Conservation (phyloP, 2,329 filamentous ascomycete species). For the Fusarium humuli region DNA sequence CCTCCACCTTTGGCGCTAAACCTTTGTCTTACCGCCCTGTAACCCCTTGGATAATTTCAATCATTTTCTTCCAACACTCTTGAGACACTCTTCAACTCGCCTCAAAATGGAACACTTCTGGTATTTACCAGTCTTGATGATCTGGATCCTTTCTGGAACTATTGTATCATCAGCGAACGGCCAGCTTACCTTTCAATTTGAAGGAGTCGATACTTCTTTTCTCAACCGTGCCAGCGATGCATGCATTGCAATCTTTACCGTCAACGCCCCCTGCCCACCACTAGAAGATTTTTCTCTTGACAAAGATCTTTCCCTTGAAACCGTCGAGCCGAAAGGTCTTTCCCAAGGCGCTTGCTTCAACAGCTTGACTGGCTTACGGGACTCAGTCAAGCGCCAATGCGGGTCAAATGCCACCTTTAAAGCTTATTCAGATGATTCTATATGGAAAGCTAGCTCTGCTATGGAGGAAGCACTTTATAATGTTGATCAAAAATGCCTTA, state of each 20-base stretch:
- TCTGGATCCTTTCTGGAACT: background rate
- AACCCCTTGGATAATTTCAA: background rate
- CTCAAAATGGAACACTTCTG: background rate
- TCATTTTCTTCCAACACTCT: too few relatives aligned
- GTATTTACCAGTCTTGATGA: rapidly evolving
- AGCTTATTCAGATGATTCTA: background rate
- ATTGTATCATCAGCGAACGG: background rate
- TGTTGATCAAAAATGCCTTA: background rate
- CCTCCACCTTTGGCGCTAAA: background rate
- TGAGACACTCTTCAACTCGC: too few relatives aligned
- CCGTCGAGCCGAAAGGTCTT: background rate
- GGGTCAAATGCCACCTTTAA: background rate
- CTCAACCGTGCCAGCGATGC: background rate
- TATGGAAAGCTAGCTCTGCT: background rate
- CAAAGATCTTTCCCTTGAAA: background rate
- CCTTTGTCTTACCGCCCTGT: background rate
- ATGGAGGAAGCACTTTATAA: background rate
- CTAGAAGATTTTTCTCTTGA: rapidly evolving
- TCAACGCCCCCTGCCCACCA: background rate
- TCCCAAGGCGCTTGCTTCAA: background rate
- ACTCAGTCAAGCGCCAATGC: background rate
- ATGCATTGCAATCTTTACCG: background rate
- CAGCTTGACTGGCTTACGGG: background rate
- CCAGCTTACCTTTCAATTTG: background rate
- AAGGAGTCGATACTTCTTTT: background rate